Conservation (phyloP, 2,329 filamentous ascomycete species). For the Alternaria solani region DNA sequence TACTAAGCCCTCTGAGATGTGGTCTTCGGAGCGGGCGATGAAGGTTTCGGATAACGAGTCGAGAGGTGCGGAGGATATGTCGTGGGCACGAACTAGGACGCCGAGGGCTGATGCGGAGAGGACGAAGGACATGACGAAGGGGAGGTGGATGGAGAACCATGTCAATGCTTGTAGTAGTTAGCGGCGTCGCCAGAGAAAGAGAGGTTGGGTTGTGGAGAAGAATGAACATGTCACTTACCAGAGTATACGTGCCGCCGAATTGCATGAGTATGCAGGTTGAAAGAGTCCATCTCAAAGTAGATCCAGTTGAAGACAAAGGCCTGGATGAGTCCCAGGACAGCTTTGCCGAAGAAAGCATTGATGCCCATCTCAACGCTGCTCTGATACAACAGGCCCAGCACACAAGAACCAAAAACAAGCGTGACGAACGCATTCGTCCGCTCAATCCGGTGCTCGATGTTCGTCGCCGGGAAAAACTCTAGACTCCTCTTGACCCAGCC, state of each 20-base stretch:
- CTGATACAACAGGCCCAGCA: conserved; percentile 69
- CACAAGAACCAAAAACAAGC: conserved; percentile 70
- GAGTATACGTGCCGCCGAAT: conserved; percentile 62
- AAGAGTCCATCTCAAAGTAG: conserved; percentile 69
- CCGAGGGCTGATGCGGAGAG: conserved; percentile 66
- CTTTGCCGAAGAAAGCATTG: conserved; percentile 69
- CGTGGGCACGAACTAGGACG: conserved; percentile 66
- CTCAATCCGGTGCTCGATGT: conserved; percentile 72
- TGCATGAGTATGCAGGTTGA: conserved; percentile 66
- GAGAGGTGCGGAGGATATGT: conserved; percentile 59
- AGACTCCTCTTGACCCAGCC: conserved; percentile 52
- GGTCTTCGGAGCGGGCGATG: conserved; percentile 57
- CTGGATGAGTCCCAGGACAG: conserved; percentile 65
- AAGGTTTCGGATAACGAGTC: conserved; percentile 62
- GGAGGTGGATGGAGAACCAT: conserved; percentile 66
- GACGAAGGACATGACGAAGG: conserved; percentile 70
- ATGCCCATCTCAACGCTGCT: conserved; percentile 61
- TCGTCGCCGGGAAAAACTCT: conserved; percentile 68
- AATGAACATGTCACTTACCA: conserved; percentile 41
- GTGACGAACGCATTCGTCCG: conserved; percentile 71
- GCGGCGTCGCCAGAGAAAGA: not conserved
- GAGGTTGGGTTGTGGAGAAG: not conserved
- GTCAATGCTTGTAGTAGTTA: conserved; percentile 52
- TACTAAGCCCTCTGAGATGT: conserved; percentile 63
- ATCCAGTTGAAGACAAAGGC: conserved; percentile 69